Evolutionary conservation across 139 green algal species (phyloP).

Genomic region (Chlorella sp.): DNA sequence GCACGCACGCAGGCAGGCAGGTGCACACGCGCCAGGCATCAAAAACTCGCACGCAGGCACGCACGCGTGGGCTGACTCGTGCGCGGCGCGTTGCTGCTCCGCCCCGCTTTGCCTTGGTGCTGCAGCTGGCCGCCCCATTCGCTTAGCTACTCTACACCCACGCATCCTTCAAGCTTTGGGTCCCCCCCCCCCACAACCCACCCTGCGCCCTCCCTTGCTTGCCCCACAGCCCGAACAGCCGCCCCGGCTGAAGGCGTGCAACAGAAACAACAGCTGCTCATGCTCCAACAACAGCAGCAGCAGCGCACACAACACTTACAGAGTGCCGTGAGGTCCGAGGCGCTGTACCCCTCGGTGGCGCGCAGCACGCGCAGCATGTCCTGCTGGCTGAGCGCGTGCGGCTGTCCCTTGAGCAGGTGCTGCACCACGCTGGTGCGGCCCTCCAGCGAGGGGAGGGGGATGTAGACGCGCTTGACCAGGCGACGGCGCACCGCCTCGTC

Average conservation of each 20-base stretch:
- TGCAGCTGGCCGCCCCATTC: neutral
- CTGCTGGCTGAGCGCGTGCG: constrained; percentile 12
- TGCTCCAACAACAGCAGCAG: too few species aligned
- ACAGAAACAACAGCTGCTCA: too few species aligned
- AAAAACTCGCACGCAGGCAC: neutral
- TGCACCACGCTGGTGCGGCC: constrained; percentile 41
- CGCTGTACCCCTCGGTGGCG: constrained; percentile 55
- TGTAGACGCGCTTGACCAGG: constrained; percentile 67
- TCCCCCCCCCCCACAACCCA: too few species aligned
- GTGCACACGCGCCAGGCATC: too few species aligned
- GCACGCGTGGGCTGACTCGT: neutral
- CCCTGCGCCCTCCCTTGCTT: too few species aligned
- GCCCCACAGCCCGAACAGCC: too few species aligned
- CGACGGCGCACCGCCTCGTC: constrained; percentile 61
- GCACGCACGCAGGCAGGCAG: too few species aligned
- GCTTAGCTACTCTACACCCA: neutral
- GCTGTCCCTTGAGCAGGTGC: constrained; percentile 45
- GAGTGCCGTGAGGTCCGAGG: constrained; percentile 70
- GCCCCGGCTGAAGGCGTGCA: too few species aligned
- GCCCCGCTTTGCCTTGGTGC: neutral
- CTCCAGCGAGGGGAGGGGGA: constrained; percentile 51
- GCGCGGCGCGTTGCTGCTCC: neutral
- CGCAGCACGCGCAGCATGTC: constrained; percentile 27
- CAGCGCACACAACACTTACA: too few species aligned
- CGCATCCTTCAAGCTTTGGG: neutral